A percentile compares a stretch with the other conserved stretches of the same genome.
These are phyloP conservation scores for Neophaeococcomyces mojaviensis DNA, from an alignment of 2,329 filamentous ascomycete species.

Conservation along the genomic window DNA sequence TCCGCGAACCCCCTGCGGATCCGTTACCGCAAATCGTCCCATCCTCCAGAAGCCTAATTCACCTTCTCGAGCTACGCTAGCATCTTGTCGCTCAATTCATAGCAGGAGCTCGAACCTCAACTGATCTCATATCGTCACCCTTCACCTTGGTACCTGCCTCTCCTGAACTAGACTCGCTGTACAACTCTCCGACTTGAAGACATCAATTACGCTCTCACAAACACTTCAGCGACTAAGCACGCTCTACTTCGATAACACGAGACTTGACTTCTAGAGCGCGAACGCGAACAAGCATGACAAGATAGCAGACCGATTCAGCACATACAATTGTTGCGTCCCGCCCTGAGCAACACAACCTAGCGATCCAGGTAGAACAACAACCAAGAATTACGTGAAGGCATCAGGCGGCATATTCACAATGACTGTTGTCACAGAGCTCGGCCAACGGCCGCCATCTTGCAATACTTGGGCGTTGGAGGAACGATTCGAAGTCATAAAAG, in stretches of 20 bases:
- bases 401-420: conserved; percentile 46
- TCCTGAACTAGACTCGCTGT: conserved; percentile 1
- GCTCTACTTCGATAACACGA: not conserved
- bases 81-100: conserved; percentile 1
- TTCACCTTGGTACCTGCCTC: not conserved
- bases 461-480: conserved; percentile 69
- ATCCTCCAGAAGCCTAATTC: conserved; percentile 7
- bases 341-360: conserved; percentile 7
- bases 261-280: not conserved
- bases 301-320: conserved; percentile 1
- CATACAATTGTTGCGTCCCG: conserved; percentile 1
- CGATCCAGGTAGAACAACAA: conserved; percentile 8
- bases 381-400: conserved; percentile 1
- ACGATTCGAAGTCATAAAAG: conserved; percentile 92
- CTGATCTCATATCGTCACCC: conserved; percentile 5
- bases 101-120: conserved; percentile 1
- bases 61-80: conserved; percentile 4
- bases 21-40: conserved; percentile 1
- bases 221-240: not conserved
- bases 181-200: not conserved
- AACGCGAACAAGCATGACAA: not conserved
- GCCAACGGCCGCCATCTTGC: conserved; percentile 57
- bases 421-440: conserved; percentile 68
- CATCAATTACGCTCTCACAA: not conserved
- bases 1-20: conserved; percentile 8